These are phyloP conservation scores for Magnolia sinica DNA, from an alignment of 164 flowering plant species.

Conservation along the genomic window DNA sequence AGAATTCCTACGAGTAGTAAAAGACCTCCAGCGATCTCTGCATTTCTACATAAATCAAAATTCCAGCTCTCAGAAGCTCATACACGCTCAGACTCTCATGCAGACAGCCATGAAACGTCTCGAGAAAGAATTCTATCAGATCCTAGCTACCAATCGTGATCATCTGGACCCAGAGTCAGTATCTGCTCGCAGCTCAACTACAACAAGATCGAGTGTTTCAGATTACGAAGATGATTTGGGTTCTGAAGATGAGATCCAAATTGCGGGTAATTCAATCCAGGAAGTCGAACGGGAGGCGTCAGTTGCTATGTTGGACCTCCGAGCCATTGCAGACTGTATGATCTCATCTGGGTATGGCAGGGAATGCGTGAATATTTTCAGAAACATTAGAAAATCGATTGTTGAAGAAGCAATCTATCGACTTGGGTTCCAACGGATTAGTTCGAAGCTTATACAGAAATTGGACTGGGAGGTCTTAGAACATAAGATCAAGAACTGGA, in stretches of 20 bases:
- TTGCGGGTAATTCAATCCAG: neutral
- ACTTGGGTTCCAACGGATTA: slow-evolving; percentile 42
- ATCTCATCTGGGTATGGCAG: slow-evolving; percentile 57
- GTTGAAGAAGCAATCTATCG: slow-evolving; percentile 59
- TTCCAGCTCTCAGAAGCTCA: slow-evolving; percentile 28
- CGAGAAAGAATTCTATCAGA: slow-evolving; percentile 65
- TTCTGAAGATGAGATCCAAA: slow-evolving; percentile 32
- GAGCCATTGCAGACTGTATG: slow-evolving; percentile 65
- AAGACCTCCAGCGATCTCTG: slow-evolving; percentile 60
- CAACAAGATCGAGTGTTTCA: slow-evolving; percentile 25
- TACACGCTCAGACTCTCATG: slow-evolving; percentile 51
- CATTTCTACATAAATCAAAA: slow-evolving; percentile 26
- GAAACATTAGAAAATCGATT: slow-evolving; percentile 51
- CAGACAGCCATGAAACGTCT: slow-evolving; percentile 63
- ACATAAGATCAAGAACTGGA: slow-evolving; percentile 55
- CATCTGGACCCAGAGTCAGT: slow-evolving; percentile 55
- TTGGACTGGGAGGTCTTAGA: slow-evolving; percentile 63
- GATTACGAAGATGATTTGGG: neutral
- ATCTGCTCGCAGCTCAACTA: slow-evolving; percentile 36
- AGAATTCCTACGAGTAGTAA: slow-evolving; percentile 43
- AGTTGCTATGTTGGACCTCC: slow-evolving; percentile 46
- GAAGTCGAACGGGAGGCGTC: slow-evolving; percentile 48
- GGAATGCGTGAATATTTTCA: slow-evolving; percentile 56
- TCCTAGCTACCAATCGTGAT: slow-evolving; percentile 57
- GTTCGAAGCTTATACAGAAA: slow-evolving; percentile 31